Evolutionary conservation across 208 protist genomes (phyloP).

Genomic region (Trypanosoma congolense): DNA sequence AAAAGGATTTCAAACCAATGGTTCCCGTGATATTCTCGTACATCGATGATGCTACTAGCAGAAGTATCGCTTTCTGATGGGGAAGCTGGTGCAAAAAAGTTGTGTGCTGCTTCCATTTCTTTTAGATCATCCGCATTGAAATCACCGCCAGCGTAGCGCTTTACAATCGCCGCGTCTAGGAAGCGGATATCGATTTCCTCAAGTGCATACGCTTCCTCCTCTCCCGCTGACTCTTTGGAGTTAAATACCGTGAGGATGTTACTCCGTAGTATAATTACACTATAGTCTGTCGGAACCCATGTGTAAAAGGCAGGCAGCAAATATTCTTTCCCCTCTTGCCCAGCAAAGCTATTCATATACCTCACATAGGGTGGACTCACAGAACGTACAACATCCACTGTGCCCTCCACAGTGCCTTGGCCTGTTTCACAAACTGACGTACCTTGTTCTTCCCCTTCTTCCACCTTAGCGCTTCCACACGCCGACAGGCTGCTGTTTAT

Average conservation of each 20-base stretch:
- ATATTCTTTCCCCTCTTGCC: constrained; percentile 65
- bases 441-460: neutral
- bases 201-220: constrained; percentile 41
- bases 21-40: constrained; percentile 43
- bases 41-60: constrained; percentile 17
- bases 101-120: constrained; percentile 26
- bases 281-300: constrained; percentile 69
- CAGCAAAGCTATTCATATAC: constrained; percentile 72
- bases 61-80: constrained; percentile 14
- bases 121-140: neutral
- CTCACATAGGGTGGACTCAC: constrained; percentile 16
- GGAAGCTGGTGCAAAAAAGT: constrained; percentile 39
- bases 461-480: constrained; percentile 26
- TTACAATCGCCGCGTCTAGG: constrained; percentile 39
- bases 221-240: constrained; percentile 12
- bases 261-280: constrained; percentile 65
- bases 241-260: constrained; percentile 67
- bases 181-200: constrained; percentile 49
- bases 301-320: constrained; percentile 63
- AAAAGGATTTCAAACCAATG: constrained; percentile 65
- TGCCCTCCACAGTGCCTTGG: constrained; percentile 7
- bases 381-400: neutral
- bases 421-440: neutral
- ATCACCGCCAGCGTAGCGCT: neutral
- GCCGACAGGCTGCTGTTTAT: constrained; percentile 62